Base-by-base conservation (phyloP, 768 basidiomycete species). In the Rhodosporidiobolus sp. region DNA sequence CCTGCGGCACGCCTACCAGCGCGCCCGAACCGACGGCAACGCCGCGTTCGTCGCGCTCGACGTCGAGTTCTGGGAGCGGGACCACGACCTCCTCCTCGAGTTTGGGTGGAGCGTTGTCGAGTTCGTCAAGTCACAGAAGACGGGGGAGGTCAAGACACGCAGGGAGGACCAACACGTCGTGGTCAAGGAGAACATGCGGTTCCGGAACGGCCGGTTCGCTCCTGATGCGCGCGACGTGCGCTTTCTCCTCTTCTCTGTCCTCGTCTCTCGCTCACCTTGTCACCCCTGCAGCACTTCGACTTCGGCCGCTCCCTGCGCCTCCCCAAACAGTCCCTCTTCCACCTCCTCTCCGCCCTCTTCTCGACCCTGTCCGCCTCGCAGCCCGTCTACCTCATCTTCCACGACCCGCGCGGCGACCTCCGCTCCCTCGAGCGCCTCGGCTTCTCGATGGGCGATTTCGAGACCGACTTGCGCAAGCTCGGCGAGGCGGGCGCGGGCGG, bases 341-440 rank as follows among this genome's bases (percentile, higher is more conserved):
- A 55, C 53, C 69, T 70, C 46, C 69, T 75, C 34, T 54, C 66
- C 38, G 69, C 69, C 2, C 62, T 70, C 56, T 32, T 75, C 56
- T 35, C 55, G 14, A 60, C 69, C 24, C 63, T 70, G 32, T 71
- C 69, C 34, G 10, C 69, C 16, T 19, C 46, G 8, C 48, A 68
- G 19, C 69, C 66, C 22, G 38, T 71, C 30, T 75, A 62, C 60
- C 62, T 75, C 63, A 46, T 71, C 66, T 75, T 75, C 63, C 74
- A 75, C 69, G 74, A 70, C 55, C 63, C 74, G n/a, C 53, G 64
- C 30, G 43, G 24, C 20, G 74, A 75, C 58, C 43, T 75, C 17
- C 11, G 38, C 10, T 48, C 66, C 0, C 67, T 75, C 26, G 7
- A 30, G 9, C 52, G 38, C 17, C 66, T 75, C 49, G 74, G 70